These are phyloP conservation scores for Oehlia diaphana DNA, from an alignment of 192 early-diverging fungal genomes.

Conservation along the genomic window DNA sequence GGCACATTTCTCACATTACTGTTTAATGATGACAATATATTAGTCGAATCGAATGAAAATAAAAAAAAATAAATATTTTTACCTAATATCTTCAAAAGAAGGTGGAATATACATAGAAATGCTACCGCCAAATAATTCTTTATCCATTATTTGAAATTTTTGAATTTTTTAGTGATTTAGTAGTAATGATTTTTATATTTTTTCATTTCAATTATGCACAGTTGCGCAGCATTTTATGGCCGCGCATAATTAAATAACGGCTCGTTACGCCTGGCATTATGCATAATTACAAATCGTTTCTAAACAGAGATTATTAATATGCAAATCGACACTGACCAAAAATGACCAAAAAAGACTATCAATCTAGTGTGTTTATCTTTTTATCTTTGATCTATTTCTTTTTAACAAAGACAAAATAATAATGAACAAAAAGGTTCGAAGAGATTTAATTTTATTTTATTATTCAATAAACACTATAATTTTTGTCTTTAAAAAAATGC, in stretches of 20 bases:
- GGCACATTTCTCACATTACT: constrained; percentile 83
- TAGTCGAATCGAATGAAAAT: neutral
- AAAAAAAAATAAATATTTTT: neutral
- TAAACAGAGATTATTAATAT: too few species aligned
- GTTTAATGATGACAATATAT: neutral
- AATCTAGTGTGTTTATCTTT: too few species aligned
- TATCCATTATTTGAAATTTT: neutral
- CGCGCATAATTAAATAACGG: too few species aligned
- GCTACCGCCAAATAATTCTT: constrained; percentile 66
- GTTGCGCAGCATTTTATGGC: too few species aligned
- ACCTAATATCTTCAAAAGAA: constrained; percentile 60
- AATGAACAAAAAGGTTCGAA: neutral
- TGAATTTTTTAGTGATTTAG: too few species aligned
- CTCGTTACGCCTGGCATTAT: too few species aligned
- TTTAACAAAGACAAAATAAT: neutral
- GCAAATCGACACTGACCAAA: too few species aligned
- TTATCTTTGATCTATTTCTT: too few species aligned
- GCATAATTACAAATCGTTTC: too few species aligned
- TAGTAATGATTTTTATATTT: too few species aligned
- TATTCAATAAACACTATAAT: neutral
- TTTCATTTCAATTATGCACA: too few species aligned
- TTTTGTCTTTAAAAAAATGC: neutral
- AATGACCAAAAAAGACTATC: too few species aligned
- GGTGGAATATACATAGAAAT: constrained; percentile 61
- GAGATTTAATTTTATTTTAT: neutral